Conservation (phyloP, 2,329 filamentous ascomycete species). For the Iodosphaeria phyllophila region DNA sequence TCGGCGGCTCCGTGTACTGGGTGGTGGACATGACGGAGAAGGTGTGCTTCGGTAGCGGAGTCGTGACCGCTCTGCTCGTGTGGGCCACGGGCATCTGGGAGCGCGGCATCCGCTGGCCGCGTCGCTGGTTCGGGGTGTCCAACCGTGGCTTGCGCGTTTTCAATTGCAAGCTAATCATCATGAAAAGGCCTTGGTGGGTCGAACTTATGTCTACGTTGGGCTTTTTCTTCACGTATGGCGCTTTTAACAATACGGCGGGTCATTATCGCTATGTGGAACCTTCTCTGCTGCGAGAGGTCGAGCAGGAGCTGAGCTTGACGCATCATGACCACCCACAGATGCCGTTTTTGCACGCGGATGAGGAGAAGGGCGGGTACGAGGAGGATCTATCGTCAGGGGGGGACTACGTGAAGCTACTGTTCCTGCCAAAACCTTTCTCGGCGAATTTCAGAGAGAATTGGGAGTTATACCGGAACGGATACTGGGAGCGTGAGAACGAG, state of each 20-base stretch:
- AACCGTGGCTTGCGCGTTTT: constrained; percentile 82
- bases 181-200: constrained; percentile 64
- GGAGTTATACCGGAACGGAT: constrained; percentile 85
- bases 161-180: constrained; percentile 90
- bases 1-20: constrained; percentile 94
- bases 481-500: constrained; percentile 95
- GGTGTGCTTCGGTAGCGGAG: constrained; percentile 76
- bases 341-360: constrained; percentile 23
- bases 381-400: constrained; percentile 83
- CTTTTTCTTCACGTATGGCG: constrained; percentile 62
- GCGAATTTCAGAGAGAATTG: constrained; percentile 91
- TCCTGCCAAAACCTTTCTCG: constrained; percentile 88
- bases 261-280: constrained; percentile 67
- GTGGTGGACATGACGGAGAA: constrained; percentile 80
- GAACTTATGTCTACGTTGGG: constrained; percentile 55
- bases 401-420: constrained; percentile 75
- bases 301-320: constrained; percentile 34
- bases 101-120: constrained; percentile 80
- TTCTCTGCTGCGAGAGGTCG: constrained; percentile 35
- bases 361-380: constrained; percentile 53
- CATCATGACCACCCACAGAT: constrained; percentile 20
- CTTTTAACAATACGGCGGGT: constrained; percentile 45
- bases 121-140: constrained; percentile 73
- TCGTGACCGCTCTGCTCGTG: constrained; percentile 70
- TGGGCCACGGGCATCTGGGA: constrained; percentile 97